These are phyloP conservation scores for Saccharomycopsis babjevae DNA, from an alignment of 805 yeast genomes.

Conservation along the genomic window DNA sequence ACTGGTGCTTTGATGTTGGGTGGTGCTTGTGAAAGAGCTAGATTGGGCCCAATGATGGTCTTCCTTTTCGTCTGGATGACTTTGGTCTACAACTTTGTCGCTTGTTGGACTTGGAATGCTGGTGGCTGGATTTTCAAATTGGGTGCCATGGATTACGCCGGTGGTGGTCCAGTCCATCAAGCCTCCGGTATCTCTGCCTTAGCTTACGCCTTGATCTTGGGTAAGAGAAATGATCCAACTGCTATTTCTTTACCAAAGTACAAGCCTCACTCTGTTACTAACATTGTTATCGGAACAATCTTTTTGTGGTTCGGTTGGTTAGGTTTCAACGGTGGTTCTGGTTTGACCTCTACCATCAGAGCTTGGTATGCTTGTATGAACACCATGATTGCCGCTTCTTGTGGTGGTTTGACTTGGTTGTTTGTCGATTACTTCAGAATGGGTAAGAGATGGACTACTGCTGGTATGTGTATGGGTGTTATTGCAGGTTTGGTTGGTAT, in stretches of 20 bases:
- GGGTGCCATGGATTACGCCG: constrained; percentile 93
- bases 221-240: constrained; percentile 83
- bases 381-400: constrained; percentile 89
- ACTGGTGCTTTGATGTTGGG: constrained; percentile 94
- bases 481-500: constrained; percentile 90
- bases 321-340: constrained; percentile 97
- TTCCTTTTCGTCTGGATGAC: constrained; percentile 92
- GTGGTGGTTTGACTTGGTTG: constrained; percentile 94
- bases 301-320: constrained; percentile 99
- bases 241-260: constrained; percentile 69
- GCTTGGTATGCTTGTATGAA: constrained; percentile 90
- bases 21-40: constrained; percentile 96
- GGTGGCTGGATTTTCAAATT: constrained; percentile 79
- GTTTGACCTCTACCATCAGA: constrained; percentile 87
- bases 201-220: constrained; percentile 84
- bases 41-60: constrained; percentile 93
- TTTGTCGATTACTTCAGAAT: constrained; percentile 72
- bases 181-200: constrained; percentile 91
- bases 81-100: constrained; percentile 90
- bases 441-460: constrained; percentile 85
- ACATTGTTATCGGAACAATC: constrained; percentile 85
- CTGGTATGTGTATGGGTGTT: constrained; percentile 90
- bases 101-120: constrained; percentile 96
- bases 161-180: constrained; percentile 98
- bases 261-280: constrained; percentile 87